Conservation (phyloP, 257 asterid species). For the Nicotiana benthamiana region DNA sequence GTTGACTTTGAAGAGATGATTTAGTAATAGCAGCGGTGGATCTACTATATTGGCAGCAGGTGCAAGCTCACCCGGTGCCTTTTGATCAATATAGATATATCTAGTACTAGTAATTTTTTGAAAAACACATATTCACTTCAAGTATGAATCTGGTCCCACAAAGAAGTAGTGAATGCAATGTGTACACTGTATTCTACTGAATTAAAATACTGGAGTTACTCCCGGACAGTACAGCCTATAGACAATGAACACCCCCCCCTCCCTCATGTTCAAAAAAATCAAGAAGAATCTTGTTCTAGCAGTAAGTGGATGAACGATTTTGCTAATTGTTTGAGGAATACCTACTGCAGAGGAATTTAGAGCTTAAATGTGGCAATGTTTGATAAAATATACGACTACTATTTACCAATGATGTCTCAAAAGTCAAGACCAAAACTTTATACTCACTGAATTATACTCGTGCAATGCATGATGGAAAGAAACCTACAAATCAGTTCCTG, state of each 20-base stretch:
- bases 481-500: not conserved
- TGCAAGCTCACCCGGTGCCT: no score
- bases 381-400: not conserved
- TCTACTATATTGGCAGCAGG: no score
- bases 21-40: no score
- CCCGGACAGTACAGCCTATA: not conserved
- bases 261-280: not conserved
- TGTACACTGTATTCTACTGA: not conserved
- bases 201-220: not conserved
- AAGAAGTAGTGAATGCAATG: not conserved
- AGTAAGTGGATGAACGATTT: not conserved
- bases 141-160: not conserved
- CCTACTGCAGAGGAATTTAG: not conserved
- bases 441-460: not conserved
- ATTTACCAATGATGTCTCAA: not conserved
- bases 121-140: not conserved
- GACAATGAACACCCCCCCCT: not conserved
- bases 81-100: no score
- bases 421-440: not conserved
- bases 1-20: no score
- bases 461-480: not conserved
- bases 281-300: not conserved
- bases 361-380: not conserved
- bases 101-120: no score
- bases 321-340: not conserved